Evolutionary conservation across 768 basidiomycete species (phyloP).

Genomic region (Leccinum variicolor): DNA sequence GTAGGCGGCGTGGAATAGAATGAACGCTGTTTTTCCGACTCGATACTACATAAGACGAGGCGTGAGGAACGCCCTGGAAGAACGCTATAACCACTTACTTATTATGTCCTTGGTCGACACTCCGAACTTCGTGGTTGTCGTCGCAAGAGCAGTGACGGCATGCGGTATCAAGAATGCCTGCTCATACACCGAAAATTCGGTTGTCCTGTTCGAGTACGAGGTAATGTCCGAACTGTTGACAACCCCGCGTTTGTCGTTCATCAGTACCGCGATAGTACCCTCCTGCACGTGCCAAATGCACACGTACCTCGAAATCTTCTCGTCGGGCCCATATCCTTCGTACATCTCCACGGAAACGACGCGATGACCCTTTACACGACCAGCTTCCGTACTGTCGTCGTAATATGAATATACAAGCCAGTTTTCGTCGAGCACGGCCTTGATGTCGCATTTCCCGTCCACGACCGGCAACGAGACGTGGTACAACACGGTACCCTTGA

Average conservation of each 20-base stretch:
- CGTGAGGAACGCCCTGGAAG: not conserved
- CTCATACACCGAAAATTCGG: constrained; percentile 56
- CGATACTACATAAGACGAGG: constrained; percentile 53
- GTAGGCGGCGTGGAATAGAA: constrained; percentile 63
- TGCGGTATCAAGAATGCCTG: constrained; percentile 70
- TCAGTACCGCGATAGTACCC: not conserved
- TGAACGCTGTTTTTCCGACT: constrained; percentile 72
- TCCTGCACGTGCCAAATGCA: not conserved
- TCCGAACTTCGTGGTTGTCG: constrained; percentile 85
- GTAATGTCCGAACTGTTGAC: constrained; percentile 48
- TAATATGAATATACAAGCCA: constrained; percentile 92
- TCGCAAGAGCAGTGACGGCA: constrained; percentile 63
- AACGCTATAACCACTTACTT: constrained; percentile 43
- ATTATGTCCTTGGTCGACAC: constrained; percentile 86
- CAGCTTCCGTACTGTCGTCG: constrained; percentile 50
- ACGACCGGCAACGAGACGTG: constrained; percentile 50
- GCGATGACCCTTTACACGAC: constrained; percentile 60
- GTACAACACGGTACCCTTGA: constrained; percentile 77
- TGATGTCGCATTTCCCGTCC: constrained; percentile 55
- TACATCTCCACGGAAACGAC: constrained; percentile 87
- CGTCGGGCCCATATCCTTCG: constrained; percentile 66
- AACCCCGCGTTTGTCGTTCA: not conserved
- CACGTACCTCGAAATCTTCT: constrained; percentile 69
- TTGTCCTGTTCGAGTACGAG: constrained; percentile 50
- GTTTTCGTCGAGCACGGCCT: constrained; percentile 76